phyloP scores from a whole-genome alignment of 2,329 filamentous ascomycete genomes.

The Fusarium sp. region DNA sequence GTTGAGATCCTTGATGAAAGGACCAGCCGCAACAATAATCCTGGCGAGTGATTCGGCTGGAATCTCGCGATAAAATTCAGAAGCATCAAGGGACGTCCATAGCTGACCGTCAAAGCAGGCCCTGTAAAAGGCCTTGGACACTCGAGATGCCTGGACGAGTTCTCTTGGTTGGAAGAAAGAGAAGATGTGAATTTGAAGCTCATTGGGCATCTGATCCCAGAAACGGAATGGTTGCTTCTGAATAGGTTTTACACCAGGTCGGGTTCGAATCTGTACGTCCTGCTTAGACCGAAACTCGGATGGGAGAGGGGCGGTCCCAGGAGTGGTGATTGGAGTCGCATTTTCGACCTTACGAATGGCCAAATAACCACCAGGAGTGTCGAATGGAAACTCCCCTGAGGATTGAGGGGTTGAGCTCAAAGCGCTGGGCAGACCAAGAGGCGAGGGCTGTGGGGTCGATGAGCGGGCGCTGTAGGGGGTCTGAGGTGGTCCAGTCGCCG shows the following conservation, averaged over 20 bases:
- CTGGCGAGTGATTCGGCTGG: constrained; percentile 83
- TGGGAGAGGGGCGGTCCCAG: constrained; percentile 69
- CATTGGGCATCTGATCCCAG: constrained; percentile 83
- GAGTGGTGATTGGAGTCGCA: constrained; percentile 51
- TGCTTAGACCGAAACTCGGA: constrained; percentile 63
- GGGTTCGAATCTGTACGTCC: constrained; percentile 33
- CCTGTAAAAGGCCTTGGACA: constrained; percentile 80
- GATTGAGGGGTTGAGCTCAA: constrained; percentile 53
- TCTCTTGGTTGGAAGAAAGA: constrained; percentile 81
- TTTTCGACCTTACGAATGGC: constrained; percentile 65
- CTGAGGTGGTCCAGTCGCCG: constrained; percentile 48
- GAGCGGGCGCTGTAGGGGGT: constrained; percentile 42
- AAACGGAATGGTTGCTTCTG: constrained; percentile 65
- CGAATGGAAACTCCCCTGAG: constrained; percentile 52
- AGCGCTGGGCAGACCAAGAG: constrained; percentile 49
- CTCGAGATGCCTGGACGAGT: constrained; percentile 78
- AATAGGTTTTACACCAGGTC: constrained; percentile 22
- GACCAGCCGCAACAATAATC: constrained; percentile 85
- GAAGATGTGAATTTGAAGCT: constrained; percentile 82
- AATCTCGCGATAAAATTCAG: constrained; percentile 88
- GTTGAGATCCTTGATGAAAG: constrained; percentile 91
- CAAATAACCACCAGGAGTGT: constrained; percentile 57
- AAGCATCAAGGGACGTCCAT: constrained; percentile 85
- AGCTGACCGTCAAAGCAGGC: constrained; percentile 95
- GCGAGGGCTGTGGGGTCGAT: constrained; percentile 51